Evolutionary conservation across 345 rosid genomes (phyloP).

Genomic region (Isatis tinctoria): DNA sequence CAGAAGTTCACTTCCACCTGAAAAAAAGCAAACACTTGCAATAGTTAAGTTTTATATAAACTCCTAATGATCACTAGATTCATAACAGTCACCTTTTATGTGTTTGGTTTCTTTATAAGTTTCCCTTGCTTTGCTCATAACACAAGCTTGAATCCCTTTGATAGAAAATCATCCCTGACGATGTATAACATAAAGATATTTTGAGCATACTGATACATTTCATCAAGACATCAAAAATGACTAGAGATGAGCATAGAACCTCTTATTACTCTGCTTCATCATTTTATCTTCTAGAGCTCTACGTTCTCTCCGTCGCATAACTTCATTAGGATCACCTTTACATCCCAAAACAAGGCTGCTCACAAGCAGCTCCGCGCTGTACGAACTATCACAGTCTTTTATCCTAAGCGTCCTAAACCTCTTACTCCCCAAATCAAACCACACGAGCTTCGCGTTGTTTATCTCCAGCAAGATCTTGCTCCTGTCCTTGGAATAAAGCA

Average conservation of each 20-base stretch:
- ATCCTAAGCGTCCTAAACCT: conserved; percentile 28
- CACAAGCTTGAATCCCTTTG: conserved; percentile 57
- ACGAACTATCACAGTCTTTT: conserved; percentile 25
- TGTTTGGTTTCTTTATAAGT: neutral
- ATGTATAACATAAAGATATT: conserved; percentile 4
- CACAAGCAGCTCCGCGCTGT: conserved; percentile 36
- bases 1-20: neutral
- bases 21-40: neutral
- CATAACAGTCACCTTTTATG: neutral
- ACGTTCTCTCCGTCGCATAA: neutral
- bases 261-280: conserved; percentile 26
- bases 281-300: conserved; percentile 15
- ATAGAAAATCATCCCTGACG: conserved; percentile 58
- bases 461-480: conserved; percentile 43
- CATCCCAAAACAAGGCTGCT: conserved; percentile 45
- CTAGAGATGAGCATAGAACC: conserved; percentile 31
- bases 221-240: neutral
- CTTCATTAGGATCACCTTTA: conserved; percentile 27
- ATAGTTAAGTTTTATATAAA: neutral
- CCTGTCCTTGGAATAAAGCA: conserved; percentile 39
- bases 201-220: neutral
- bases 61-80: neutral
- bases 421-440: conserved; percentile 46
- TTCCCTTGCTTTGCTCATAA: conserved; percentile 28
- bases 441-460: conserved; percentile 39